Percentiles rank a stretch among this genome's conserved stretches.
phyloP scores from a whole-genome alignment of 352 stramenopile species.

The Phytophthora megakarya region DNA sequence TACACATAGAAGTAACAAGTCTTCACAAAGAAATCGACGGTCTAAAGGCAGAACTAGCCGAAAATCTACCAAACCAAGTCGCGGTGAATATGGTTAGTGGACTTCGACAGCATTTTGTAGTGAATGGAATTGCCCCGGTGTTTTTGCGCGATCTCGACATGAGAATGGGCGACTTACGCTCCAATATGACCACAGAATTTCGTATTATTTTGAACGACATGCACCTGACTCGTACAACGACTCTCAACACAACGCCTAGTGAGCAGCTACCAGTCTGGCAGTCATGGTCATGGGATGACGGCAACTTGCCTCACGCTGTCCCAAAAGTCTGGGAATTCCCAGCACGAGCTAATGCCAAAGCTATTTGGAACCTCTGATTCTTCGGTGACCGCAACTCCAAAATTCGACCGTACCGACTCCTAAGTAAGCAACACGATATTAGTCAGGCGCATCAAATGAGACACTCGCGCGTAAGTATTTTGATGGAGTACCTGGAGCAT shows the following conservation, averaged over 20 bases:
- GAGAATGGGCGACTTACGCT: too few relatives aligned
- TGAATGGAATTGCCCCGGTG: conserved; percentile 2
- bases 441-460: conserved; percentile 3
- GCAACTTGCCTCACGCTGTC: background rate
- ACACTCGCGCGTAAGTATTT: conserved; percentile 3
- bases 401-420: conserved; percentile 4
- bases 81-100: too few relatives aligned
- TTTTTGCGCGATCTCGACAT: too few relatives aligned
- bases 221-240: too few relatives aligned
- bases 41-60: too few relatives aligned
- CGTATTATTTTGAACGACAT: too few relatives aligned
- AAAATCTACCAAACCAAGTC: too few relatives aligned
- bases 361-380: conserved; percentile 11
- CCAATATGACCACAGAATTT: too few relatives aligned
- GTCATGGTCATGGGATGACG: conserved; percentile 3
- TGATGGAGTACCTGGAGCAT: conserved; percentile 7
- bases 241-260: too few relatives aligned
- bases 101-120: conserved; percentile 12
- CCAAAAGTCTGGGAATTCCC: conserved; percentile 11
- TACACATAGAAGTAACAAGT: too few relatives aligned
- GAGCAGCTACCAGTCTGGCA: too few relatives aligned
- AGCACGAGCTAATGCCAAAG: background rate
- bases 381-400: conserved; percentile 6
- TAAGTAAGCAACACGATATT: conserved; percentile 14
- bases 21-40: too few relatives aligned